Evolutionary conservation across 2,329 filamentous ascomycete genomes (phyloP), one percentile per base, ranked within the genome.

Genomic region (Nemania diffusa): DNA sequence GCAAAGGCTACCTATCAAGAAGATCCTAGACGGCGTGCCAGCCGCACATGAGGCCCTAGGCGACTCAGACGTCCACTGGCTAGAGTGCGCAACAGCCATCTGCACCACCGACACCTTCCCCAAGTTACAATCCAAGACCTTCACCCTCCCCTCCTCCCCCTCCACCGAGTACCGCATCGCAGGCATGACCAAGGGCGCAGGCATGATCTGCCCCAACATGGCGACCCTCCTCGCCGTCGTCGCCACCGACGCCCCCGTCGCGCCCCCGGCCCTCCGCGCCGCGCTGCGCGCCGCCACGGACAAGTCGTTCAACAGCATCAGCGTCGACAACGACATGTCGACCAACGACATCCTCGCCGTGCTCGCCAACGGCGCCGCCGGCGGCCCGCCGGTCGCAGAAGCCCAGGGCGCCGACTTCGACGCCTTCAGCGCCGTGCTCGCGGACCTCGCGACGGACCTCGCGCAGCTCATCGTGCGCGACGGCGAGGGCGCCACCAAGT

Each of bases 201-300:
- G 96, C 76, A 99, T 99, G 96, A 97, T 99, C 79, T 94, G 97
- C 78, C 96, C 96, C 55, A 98, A 99, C 84, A 97, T 99, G 94
- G 96, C 94, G 32, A 99, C 96, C 0, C 87, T 98, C 37, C 89
- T 99, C 40, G 94, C 93, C 61, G 91, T 98, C 68, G 87, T 98
- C 75, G 94, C 93, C 75, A 99, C 96, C 15, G 96, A 99, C 74
- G 95, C 91, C 0, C 92, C 94, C 32, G 88, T 98, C 75, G 85
- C 89, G 0, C 84, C 92, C 3, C 77, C 81, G 0, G 85, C 91
- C 9, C 87, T 97, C 66, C 88, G 90, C 56, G 80, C 85, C 0
- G 85, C 96, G 15, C 90, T 98, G 51, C 88, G 85, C 65, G 84
- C 89, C 72, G 92, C 94, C 51, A 90, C 94, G 62, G 89, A 92